Evolutionary conservation across 2,329 filamentous ascomycete genomes (phyloP).

Genomic region (Scedosporium boydii): DNA sequence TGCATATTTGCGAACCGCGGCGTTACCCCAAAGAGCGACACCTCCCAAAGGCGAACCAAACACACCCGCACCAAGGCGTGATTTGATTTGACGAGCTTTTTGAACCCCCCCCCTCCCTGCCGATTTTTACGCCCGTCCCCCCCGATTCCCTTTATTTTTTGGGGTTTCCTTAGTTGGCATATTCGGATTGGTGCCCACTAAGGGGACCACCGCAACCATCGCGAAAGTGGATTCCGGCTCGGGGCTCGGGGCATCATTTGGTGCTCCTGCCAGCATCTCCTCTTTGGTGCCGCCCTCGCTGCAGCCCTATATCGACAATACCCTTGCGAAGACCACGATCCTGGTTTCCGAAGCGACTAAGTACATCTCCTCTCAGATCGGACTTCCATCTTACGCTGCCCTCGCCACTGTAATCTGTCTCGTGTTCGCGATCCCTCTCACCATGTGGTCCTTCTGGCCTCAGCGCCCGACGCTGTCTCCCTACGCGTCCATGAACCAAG

Average conservation of each 20-base stretch:
- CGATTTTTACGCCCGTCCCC: constrained; percentile 15
- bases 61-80: background rate
- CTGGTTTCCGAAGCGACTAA: constrained; percentile 35
- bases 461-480: constrained; percentile 2
- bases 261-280: constrained; percentile 52
- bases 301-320: constrained; percentile 43
- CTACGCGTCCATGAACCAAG: constrained; percentile 19
- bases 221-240: constrained; percentile 52
- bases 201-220: background rate
- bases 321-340: constrained; percentile 27
- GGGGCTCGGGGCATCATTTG: constrained; percentile 36
- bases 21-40: background rate
- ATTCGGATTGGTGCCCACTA: constrained; percentile 1
- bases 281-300: constrained; percentile 36
- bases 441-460: constrained; percentile 34
- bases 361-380: constrained; percentile 41
- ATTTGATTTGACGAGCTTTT: background rate
- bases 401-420: constrained; percentile 38
- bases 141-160: background rate
- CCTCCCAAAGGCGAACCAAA: background rate
- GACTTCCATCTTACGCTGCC: constrained; percentile 36
- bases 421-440: constrained; percentile 25
- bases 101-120: background rate
- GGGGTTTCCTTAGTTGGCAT: background rate
- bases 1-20: background rate